Percentiles rank a stretch among this genome's conserved stretches.
Evolutionary conservation across 2,329 filamentous ascomycete genomes (phyloP).

Genomic region (Penicillium sp.): DNA sequence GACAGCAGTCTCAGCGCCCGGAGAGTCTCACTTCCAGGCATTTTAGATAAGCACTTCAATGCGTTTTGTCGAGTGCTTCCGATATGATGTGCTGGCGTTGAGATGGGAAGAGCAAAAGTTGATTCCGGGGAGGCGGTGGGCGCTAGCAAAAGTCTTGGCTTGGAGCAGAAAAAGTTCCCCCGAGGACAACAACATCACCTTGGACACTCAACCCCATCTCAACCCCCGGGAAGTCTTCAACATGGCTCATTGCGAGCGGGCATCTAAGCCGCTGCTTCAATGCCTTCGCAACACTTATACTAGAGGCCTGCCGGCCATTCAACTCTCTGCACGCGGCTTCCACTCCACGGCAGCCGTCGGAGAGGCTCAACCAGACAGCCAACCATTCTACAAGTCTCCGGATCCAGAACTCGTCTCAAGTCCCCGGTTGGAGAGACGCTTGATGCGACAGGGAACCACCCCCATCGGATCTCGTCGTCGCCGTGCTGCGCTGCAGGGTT

Average conservation of each 20-base stretch:
- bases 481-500: conserved; percentile 66
- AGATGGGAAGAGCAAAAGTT: conserved; percentile 33
- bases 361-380: conserved; percentile 45
- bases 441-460: conserved; percentile 66
- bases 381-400: conserved; percentile 44
- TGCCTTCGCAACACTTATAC: conserved; percentile 39
- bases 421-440: conserved; percentile 61
- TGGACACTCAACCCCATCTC: conserved; percentile 18
- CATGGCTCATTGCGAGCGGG: conserved; percentile 45
- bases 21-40: conserved; percentile 38
- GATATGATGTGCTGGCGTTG: conserved; percentile 13
- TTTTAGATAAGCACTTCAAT: conserved; percentile 19
- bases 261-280: conserved; percentile 43
- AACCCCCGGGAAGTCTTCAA: conserved; percentile 14
- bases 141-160: conserved; percentile 36
- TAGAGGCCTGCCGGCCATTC: conserved; percentile 31
- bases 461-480: conserved; percentile 84
- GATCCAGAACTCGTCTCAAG: conserved; percentile 69
- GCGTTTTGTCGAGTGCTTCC: conserved; percentile 6
- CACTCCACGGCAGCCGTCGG: conserved; percentile 47
- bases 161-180: conserved; percentile 39
- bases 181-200: conserved; percentile 25
- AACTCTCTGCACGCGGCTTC: conserved; percentile 47
- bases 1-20: conserved; percentile 40
- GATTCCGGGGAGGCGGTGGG: conserved; percentile 30